These are phyloP conservation scores for Nakazawaea anatomiae DNA, from an alignment of 805 yeast genomes.

Conservation along the genomic window DNA sequence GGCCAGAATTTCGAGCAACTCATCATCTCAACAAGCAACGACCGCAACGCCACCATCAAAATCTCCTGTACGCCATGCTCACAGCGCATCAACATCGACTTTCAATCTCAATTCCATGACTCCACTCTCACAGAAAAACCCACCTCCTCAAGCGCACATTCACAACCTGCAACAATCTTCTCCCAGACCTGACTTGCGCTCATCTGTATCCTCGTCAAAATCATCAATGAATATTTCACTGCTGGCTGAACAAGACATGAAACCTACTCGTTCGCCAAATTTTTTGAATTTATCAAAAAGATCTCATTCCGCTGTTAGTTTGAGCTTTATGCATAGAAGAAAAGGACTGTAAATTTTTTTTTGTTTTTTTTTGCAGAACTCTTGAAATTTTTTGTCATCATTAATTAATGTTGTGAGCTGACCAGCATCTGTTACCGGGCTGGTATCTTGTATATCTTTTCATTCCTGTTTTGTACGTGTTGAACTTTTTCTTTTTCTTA, in stretches of 20 bases:
- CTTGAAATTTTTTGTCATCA: no score
- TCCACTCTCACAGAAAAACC: slow-evolving; percentile 1
- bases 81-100: slow-evolving; percentile 1
- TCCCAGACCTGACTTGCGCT: background rate
- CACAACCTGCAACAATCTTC: background rate
- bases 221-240: background rate
- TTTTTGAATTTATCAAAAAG: slow-evolving; percentile 7
- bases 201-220: background rate
- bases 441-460: no score
- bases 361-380: no score
- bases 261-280: slow-evolving; percentile 1
- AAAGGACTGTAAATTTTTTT: slow-evolving; percentile 10
- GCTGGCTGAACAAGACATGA: background rate
- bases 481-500: no score
- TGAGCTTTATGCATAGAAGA: slow-evolving; percentile 28
- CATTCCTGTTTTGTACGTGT: no score
- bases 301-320: slow-evolving; percentile 15
- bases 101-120: slow-evolving; percentile 8
- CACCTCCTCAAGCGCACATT: slow-evolving; percentile 7
- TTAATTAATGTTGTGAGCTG: no score
- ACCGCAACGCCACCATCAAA: background rate
- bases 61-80: background rate
- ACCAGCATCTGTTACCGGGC: no score
- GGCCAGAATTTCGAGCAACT: slow-evolving; percentile 3
- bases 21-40: background rate